Base-by-base conservation (phyloP, 306 rosid species). In the Ormosia emarginata region DNA sequence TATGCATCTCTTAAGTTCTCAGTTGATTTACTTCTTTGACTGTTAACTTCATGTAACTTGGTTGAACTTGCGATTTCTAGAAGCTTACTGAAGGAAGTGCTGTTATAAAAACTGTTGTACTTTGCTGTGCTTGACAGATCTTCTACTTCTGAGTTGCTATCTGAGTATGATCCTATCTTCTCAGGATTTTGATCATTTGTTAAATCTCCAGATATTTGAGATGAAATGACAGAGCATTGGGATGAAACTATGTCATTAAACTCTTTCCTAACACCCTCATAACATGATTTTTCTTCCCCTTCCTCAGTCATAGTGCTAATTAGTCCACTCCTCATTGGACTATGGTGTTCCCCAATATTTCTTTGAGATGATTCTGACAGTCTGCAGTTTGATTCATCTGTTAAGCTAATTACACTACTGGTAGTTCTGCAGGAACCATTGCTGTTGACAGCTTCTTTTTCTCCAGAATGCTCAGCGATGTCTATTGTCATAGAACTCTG, bases 121-220 rank as follows among this genome's bases (percentile, higher is more conserved):
- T 76, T 84, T 69, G 85, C 78, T 53, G 82, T 62, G 66, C 85
- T 84, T 59, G 94, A 88, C 41, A 81, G 86, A 80, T 86, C 88
- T 84, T 89, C 95, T 52, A 87, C 81, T 85, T 90, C 95, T 39
- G 95, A 93, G 87, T 95, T 90, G 87, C 94, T 90, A 70, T 87
- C 95, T 9, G 81, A 84, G 74, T 87, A 90, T 13, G 91, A 90
- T 66, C 88, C 88, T 8, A 89, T 53, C 75, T 89, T 92, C 71
- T 93, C 98, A 77, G 81, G 85, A 78, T 90, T 85, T 80, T 87
- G 98, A 66, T 90, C 81, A 73, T 69, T 74, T 71, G 89, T 84
- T 79, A 84, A 81, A 66, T 90, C 96, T 85, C 82, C 89, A 53
- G 88, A 88, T 61, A 85, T 82, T 80, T 90, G 96, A 79, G 86